Evolutionary conservation across 768 basidiomycete species (phyloP).

Genomic region (Scleroderma bovista): DNA sequence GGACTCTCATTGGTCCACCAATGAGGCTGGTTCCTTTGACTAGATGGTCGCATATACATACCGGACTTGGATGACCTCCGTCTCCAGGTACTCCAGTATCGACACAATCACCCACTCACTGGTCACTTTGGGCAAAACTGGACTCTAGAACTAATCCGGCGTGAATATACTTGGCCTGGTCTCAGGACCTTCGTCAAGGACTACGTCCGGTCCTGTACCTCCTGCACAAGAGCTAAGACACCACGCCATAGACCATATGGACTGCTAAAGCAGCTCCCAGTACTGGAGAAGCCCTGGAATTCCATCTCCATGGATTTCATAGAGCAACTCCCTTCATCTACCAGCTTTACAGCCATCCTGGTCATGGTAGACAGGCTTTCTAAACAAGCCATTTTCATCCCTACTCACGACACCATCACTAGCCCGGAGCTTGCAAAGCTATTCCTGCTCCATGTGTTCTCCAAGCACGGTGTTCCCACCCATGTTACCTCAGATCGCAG

Average conservation of each 20-base stretch:
- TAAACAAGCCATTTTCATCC: conserved; percentile 9
- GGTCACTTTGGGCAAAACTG: conserved; percentile 29
- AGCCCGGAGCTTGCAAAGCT: conserved; percentile 7
- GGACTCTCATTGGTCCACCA: too few relatives aligned
- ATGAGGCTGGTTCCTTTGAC: background rate
- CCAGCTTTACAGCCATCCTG: background rate
- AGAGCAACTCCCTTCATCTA: background rate
- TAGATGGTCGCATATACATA: background rate
- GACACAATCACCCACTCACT: conserved; percentile 21
- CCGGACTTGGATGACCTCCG: conserved; percentile 11
- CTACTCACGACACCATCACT: conserved; percentile 7
- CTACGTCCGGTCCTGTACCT: conserved; percentile 23
- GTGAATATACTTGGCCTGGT: conserved; percentile 9
- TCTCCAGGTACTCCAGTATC: conserved; percentile 14
- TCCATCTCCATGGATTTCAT: background rate
- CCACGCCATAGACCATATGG: background rate
- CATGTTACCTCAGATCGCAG: conserved; percentile 17
- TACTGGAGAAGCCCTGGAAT: background rate
- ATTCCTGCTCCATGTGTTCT: conserved; percentile 13
- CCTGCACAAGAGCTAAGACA: conserved; percentile 30
- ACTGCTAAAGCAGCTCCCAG: background rate
- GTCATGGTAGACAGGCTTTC: background rate
- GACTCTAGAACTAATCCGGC: conserved; percentile 16
- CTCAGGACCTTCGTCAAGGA: background rate
- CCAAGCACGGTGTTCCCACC: conserved; percentile 11